Evolutionary conservation across 306 rosid species (phyloP).

Genomic region (Hippophae tibetana): DNA sequence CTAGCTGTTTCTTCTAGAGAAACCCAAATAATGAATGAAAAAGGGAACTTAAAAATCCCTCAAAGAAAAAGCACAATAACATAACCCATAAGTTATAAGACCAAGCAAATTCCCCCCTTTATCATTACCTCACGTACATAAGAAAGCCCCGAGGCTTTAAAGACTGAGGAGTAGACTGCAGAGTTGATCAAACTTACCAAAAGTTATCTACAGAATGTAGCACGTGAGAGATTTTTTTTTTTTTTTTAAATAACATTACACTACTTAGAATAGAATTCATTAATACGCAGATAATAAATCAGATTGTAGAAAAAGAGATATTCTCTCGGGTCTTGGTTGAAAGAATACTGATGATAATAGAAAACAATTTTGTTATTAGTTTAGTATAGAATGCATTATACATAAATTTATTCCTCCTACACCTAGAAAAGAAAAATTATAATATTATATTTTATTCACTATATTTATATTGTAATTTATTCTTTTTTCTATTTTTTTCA

Average conservation of each 20-base stretch:
- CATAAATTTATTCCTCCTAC: no score
- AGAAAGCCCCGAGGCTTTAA: conserved; percentile 22
- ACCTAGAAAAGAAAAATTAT: no score
- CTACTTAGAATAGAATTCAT: conserved; percentile 29
- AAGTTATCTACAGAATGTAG: conserved; percentile 34
- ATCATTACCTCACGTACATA: conserved; percentile 12
- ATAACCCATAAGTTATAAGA: conserved; percentile 16
- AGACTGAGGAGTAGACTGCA: not conserved
- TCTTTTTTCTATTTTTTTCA: no score
- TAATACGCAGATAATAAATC: conserved; percentile 1
- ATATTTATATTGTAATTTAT: no score
- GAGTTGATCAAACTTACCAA: conserved; percentile 17
- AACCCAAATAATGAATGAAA: not conserved
- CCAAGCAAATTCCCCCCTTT: conserved; percentile 48
- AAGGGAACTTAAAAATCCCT: not conserved
- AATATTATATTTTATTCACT: no score
- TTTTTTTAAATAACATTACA: conserved; percentile 3
- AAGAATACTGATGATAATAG: not conserved
- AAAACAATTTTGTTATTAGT: not conserved
- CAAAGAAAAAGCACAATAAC: conserved; percentile 6
- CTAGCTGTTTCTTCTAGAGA: not conserved
- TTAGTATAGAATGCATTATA: no score
- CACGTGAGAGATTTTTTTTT: conserved; percentile 40
- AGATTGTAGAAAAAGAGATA: conserved; percentile 19
- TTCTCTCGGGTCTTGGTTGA: conserved; percentile 20